These are phyloP conservation scores for Arthrinium puccinioides DNA, from an alignment of 2,329 filamentous ascomycete genomes.

Conservation along the genomic window DNA sequence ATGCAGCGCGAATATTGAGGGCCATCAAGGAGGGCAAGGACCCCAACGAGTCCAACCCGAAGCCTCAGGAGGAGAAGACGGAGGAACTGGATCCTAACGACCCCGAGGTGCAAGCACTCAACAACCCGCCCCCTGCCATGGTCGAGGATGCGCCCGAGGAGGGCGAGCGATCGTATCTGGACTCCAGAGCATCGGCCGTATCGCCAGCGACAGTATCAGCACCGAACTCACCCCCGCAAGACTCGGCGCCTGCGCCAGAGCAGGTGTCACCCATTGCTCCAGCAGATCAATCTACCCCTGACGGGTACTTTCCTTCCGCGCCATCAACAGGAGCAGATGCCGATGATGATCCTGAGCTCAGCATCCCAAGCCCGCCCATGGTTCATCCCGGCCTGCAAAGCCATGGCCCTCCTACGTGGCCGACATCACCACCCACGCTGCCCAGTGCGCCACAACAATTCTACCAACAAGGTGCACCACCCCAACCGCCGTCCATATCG, in stretches of 20 bases:
- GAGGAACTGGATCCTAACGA: slow-evolving; percentile 55
- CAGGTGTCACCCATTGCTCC: slow-evolving; percentile 25
- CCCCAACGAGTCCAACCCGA: slow-evolving; percentile 85
- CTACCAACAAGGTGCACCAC: slow-evolving; percentile 23
- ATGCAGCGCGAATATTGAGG: slow-evolving; percentile 82
- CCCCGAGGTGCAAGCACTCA: slow-evolving; percentile 49
- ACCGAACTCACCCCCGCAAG: slow-evolving; percentile 23
- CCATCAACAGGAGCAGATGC: slow-evolving; percentile 6
- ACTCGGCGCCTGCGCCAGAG: slow-evolving; percentile 18
- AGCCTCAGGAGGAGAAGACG: slow-evolving; percentile 42
- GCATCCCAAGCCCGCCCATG: slow-evolving; percentile 15
- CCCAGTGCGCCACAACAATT: slow-evolving; percentile 24
- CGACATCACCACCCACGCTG: slow-evolving; percentile 21
- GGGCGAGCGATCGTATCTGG: slow-evolving; percentile 19
- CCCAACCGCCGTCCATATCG: slow-evolving; percentile 12
- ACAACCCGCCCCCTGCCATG: slow-evolving; percentile 31
- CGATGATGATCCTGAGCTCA: slow-evolving; percentile 13
- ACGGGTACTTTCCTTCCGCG: slow-evolving; percentile 20
- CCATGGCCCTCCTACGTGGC: slow-evolving; percentile 19
- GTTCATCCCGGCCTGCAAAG: slow-evolving; percentile 14
- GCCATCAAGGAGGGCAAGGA: slow-evolving; percentile 87
- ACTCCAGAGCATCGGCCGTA: slow-evolving; percentile 16
- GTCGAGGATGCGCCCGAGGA: slow-evolving; percentile 48
- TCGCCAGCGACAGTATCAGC: slow-evolving; percentile 28
- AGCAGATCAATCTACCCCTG: slow-evolving; percentile 15